Percentiles rank a stretch among this genome's conserved stretches.
phyloP scores from a whole-genome alignment of 2,329 filamentous ascomycete genomes.

The Trichoderma aggressivum region DNA sequence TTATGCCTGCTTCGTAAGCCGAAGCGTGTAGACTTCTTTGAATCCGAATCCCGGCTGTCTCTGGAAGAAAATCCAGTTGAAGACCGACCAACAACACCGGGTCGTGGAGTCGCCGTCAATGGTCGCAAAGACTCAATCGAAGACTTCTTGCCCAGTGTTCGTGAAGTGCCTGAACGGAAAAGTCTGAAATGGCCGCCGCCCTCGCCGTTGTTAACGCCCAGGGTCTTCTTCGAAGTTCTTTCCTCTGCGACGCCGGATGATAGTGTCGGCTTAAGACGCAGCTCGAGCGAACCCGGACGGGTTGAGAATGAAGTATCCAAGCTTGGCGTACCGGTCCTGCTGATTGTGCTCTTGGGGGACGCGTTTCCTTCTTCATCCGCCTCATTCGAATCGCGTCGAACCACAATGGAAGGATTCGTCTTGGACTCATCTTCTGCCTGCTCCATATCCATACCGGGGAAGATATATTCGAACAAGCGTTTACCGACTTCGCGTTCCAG shows the following conservation, averaged over 20 bases:
- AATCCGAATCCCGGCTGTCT: constrained; percentile 40
- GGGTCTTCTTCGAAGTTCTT: constrained; percentile 40
- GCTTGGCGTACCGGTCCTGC: constrained; percentile 35
- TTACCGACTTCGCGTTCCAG: constrained; percentile 90
- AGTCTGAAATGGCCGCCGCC: constrained; percentile 46
- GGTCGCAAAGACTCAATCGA: constrained; percentile 56
- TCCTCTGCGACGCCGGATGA: constrained; percentile 49
- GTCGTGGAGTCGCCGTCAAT: constrained; percentile 36
- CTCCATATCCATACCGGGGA: constrained; percentile 73
- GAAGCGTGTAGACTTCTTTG: constrained; percentile 54
- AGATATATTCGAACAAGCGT: constrained; percentile 94
- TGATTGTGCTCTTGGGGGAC: constrained; percentile 38
- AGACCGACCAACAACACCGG: constrained; percentile 43
- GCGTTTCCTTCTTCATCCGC: constrained; percentile 50
- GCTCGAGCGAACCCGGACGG: constrained; percentile 71
- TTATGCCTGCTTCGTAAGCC: constrained; percentile 49
- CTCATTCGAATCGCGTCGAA: constrained; percentile 37
- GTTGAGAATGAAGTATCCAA: constrained; percentile 54
- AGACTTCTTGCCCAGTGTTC: constrained; percentile 48
- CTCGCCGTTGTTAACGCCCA: constrained; percentile 49
- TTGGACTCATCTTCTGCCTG: constrained; percentile 45
- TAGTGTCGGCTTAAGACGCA: constrained; percentile 79
- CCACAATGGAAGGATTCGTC: constrained; percentile 59
- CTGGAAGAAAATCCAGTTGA: constrained; percentile 45
- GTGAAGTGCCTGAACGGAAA: constrained; percentile 46